Evolutionary conservation across 768 basidiomycete genomes (phyloP).

Genomic region (Suillus americanus): DNA sequence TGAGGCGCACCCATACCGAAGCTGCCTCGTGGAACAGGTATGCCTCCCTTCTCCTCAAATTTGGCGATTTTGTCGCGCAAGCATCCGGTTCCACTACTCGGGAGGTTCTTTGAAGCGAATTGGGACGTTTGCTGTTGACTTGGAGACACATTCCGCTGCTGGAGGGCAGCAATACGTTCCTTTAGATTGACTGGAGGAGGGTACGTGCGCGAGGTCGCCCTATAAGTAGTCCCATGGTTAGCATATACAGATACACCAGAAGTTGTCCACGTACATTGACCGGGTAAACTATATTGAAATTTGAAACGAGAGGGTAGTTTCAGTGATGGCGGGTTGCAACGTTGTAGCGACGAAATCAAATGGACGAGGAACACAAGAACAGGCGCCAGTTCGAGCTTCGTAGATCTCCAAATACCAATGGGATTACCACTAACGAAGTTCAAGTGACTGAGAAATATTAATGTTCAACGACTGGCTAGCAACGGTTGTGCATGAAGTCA

Average conservation of each 20-base stretch:
- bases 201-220: conserved; percentile 26
- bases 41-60: conserved; percentile 76
- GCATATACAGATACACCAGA: background rate
- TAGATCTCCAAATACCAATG: conserved; percentile 4
- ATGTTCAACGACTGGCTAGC: background rate
- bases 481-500: conserved; percentile 9
- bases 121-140: conserved; percentile 33
- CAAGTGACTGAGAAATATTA: conserved; percentile 9
- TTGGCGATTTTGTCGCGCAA: conserved; percentile 74
- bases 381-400: background rate
- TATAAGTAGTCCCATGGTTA: conserved; percentile 22
- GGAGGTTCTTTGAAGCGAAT: conserved; percentile 29
- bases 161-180: conserved; percentile 80
- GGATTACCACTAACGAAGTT: conserved; percentile 1
- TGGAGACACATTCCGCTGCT: conserved; percentile 48
- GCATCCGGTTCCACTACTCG: conserved; percentile 27
- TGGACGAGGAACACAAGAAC: background rate
- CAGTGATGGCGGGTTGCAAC: background rate
- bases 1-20: conserved; percentile 70
- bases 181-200: conserved; percentile 54
- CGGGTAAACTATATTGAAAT: background rate
- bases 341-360: background rate
- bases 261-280: conserved; percentile 20
- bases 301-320: background rate
- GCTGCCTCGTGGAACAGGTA: conserved; percentile 73